These are phyloP conservation scores for Cinnamomum chago DNA, from an alignment of 164 flowering plant species.

Conservation along the genomic window DNA sequence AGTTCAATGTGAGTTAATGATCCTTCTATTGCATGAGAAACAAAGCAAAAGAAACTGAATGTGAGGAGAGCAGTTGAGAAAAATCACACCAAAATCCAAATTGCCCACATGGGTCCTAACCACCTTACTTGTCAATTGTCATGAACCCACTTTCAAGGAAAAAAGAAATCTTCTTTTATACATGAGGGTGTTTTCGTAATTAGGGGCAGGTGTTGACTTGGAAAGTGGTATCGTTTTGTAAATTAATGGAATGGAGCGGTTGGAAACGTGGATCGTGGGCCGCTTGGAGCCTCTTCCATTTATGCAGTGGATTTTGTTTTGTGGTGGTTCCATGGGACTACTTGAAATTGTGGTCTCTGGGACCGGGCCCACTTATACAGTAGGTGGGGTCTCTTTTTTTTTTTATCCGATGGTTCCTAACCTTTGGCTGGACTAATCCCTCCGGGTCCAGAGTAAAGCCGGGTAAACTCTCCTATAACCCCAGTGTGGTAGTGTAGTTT, in stretches of 20 bases:
- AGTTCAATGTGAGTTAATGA: not conserved
- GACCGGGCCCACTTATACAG: not conserved
- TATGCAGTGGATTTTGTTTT: not conserved
- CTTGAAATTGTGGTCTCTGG: not conserved
- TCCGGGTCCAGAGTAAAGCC: fast-evolving
- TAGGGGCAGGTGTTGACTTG: not conserved
- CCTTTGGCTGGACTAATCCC: too few species aligned
- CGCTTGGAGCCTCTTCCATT: not conserved
- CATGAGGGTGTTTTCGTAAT: not conserved
- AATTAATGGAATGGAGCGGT: not conserved
- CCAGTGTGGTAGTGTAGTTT: too few species aligned
- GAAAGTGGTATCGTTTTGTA: not conserved
- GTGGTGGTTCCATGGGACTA: not conserved
- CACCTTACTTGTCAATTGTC: not conserved
- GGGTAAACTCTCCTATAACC: too few species aligned
- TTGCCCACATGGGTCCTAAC: slow-evolving; percentile 1
- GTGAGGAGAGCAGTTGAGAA: not conserved
- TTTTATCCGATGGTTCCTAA: too few species aligned
- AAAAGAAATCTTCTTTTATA: not conserved
- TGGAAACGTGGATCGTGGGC: slow-evolving; percentile 1
- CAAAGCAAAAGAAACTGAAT: too few species aligned
- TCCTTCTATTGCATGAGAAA: not conserved
- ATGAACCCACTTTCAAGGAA: not conserved
- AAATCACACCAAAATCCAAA: not conserved
- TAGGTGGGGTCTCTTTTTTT: too few species aligned